phyloP scores from a whole-genome alignment of 2,329 filamentous ascomycete species.

The Aspergillus unguis region DNA sequence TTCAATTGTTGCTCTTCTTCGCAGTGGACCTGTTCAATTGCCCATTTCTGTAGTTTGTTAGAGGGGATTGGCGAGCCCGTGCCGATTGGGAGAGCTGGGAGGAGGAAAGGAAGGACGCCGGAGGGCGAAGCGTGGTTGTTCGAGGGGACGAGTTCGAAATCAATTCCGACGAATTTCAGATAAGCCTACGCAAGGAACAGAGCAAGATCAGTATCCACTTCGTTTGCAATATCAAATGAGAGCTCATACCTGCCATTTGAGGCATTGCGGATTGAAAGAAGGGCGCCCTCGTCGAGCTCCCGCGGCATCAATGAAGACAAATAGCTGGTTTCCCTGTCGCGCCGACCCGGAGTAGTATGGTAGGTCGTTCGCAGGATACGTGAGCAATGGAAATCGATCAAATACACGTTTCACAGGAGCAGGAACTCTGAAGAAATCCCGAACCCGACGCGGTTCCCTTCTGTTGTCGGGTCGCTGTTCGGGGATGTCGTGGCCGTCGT shows the following conservation, averaged over 20 bases:
- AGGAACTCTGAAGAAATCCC: constrained; percentile 51
- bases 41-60: constrained; percentile 67
- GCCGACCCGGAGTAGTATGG: constrained; percentile 58
- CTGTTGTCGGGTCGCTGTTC: constrained; percentile 25
- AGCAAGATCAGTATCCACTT: constrained; percentile 1
- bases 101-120: constrained; percentile 82
- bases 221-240: neutral
- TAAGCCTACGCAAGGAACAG: constrained; percentile 59
- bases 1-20: constrained; percentile 51
- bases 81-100: constrained; percentile 52
- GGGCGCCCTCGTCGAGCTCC: constrained; percentile 61
- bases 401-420: constrained; percentile 77
- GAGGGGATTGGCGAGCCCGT: constrained; percentile 54
- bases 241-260: constrained; percentile 82
- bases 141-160: constrained; percentile 66
- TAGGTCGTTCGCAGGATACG: constrained; percentile 71
- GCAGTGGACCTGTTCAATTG: constrained; percentile 49
- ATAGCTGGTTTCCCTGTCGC: constrained; percentile 58
- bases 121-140: constrained; percentile 92
- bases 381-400: constrained; percentile 73
- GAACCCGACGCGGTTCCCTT: constrained; percentile 19
- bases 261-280: constrained; percentile 86
- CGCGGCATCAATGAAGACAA: constrained; percentile 69
- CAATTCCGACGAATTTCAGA: constrained; percentile 70
- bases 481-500: constrained; percentile 21